phyloP scores from a whole-genome alignment of 2,329 filamentous ascomycete species.

The Apiospora hydei region DNA sequence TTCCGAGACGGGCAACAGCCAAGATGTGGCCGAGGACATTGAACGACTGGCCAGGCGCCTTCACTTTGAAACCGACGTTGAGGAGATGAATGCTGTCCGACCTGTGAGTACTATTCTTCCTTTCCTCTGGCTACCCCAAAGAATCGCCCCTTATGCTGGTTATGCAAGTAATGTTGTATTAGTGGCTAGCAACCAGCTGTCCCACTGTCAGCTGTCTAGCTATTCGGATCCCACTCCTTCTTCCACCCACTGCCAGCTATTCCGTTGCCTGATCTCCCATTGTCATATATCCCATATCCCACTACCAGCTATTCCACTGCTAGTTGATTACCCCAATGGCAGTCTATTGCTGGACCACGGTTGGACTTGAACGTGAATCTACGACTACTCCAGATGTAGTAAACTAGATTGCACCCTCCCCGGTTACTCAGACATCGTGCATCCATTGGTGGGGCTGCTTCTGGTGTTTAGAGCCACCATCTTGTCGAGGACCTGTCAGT shows the following conservation, averaged over 20 bases:
- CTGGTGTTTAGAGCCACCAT: background rate
- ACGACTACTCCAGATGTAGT: background rate
- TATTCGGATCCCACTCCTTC: background rate
- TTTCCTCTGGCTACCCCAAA: background rate
- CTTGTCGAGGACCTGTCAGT: slow-evolving; percentile 11
- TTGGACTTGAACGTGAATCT: too few species aligned
- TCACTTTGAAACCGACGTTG: slow-evolving; percentile 77
- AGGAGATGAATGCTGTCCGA: slow-evolving; percentile 78
- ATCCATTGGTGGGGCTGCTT: background rate
- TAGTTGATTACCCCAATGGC: background rate
- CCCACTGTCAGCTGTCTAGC: slow-evolving; percentile 12
- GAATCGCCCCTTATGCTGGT: background rate
- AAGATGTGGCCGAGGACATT: slow-evolving; percentile 89
- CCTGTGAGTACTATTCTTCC: slow-evolving; percentile 63
- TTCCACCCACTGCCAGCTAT: background rate
- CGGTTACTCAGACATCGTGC: background rate
- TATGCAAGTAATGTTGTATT: slow-evolving; percentile 1
- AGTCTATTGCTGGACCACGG: too few species aligned
- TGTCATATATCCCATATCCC: background rate
- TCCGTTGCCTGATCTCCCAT: background rate
- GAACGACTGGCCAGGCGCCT: slow-evolving; percentile 77
- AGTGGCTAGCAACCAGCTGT: background rate
- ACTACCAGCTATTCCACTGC: background rate
- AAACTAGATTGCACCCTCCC: background rate
- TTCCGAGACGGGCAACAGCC: slow-evolving; percentile 92